Percentiles rank a stretch among this genome's conserved stretches.
Evolutionary conservation across 2,329 filamentous ascomycete genomes (phyloP).

Genomic region (Xenoacremonium recifei): DNA sequence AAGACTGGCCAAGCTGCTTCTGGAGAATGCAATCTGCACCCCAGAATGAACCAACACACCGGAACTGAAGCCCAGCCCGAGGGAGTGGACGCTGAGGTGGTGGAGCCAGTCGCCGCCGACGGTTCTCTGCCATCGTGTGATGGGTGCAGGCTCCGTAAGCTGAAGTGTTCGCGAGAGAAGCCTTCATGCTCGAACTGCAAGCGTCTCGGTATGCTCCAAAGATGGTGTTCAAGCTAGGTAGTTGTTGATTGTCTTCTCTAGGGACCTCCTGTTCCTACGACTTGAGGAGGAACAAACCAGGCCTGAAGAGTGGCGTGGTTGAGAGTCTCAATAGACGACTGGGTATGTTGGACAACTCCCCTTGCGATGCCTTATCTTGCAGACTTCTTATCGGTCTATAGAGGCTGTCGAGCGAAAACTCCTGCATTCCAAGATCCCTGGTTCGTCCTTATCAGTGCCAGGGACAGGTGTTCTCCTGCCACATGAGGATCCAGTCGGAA

Average conservation of each 20-base stretch:
- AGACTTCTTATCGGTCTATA: background rate
- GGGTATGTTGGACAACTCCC: background rate
- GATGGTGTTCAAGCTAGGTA: too few relatives aligned
- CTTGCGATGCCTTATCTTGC: too few relatives aligned
- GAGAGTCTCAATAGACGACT: background rate
- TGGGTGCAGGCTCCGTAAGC: background rate
- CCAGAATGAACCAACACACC: too few relatives aligned
- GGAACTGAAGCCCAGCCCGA: too few relatives aligned
- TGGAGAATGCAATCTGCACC: too few relatives aligned
- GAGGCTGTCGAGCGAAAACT: background rate
- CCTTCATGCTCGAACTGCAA: background rate
- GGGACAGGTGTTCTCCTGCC: too few relatives aligned
- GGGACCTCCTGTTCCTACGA: background rate
- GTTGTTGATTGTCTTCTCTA: too few relatives aligned
- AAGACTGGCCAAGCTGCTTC: too few relatives aligned
- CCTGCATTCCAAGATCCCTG: too few relatives aligned
- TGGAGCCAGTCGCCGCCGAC: background rate
- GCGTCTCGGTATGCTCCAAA: background rate
- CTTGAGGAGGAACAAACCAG: background rate
- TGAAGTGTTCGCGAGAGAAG: slow-evolving; percentile 1
- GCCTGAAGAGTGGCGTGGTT: background rate
- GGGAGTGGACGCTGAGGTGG: background rate
- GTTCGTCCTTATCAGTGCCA: too few relatives aligned
- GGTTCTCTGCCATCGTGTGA: background rate
- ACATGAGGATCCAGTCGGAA: background rate